phyloP scores from a whole-genome alignment of 257 asterid genomes.

The Solanum okadae region DNA sequence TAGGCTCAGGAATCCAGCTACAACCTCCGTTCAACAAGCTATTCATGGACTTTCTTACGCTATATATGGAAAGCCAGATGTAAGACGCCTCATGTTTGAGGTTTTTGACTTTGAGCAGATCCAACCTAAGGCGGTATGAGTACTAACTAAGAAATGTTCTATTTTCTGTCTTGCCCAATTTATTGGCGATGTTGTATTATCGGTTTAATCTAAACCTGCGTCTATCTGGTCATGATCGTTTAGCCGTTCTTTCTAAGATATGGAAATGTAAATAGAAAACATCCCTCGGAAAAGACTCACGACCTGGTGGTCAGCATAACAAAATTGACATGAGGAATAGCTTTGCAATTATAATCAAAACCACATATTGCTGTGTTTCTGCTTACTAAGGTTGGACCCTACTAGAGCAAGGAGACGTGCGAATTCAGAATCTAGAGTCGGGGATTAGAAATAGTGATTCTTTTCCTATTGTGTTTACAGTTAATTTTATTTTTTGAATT shows the following conservation, averaged over 20 bases:
- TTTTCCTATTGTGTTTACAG: not conserved
- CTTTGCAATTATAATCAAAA: too few relatives aligned
- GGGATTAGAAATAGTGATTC: not conserved
- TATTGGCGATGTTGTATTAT: not conserved
- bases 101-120: slow-evolving; percentile 88
- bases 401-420: not conserved
- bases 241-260: not conserved
- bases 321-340: not conserved
- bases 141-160: not conserved
- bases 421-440: not conserved
- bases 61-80: slow-evolving; percentile 90
- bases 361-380: not conserved
- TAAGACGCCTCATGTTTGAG: slow-evolving; percentile 96
- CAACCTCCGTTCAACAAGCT: slow-evolving; percentile 93
- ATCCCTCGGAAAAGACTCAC: not conserved
- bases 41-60: slow-evolving; percentile 81
- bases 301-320: not conserved
- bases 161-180: not conserved
- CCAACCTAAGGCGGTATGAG: slow-evolving; percentile 59
- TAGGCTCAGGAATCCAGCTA: slow-evolving; percentile 92
- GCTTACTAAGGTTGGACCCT: not conserved
- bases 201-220: not conserved
- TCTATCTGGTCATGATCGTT: not conserved
- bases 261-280: not conserved
- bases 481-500: too few relatives aligned